Evolutionary conservation across 345 rosid species (phyloP).

Genomic region (Brassica cretica): DNA sequence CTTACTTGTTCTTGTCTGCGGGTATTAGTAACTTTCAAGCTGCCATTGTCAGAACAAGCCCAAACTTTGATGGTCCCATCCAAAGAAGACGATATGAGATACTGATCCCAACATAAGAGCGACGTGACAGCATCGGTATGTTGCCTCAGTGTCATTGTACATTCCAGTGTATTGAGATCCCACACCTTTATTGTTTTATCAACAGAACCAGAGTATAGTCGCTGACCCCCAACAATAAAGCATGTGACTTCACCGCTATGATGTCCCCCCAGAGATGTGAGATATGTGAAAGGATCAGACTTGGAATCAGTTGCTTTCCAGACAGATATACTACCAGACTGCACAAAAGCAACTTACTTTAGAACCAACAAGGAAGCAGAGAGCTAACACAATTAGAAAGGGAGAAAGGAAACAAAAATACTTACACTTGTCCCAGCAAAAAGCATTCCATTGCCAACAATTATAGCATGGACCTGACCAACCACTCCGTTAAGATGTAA

Average conservation of each 20-base stretch:
- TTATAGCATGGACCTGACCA: slow-evolving; percentile 56
- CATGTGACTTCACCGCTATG: slow-evolving; percentile 39
- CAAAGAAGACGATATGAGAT: slow-evolving; percentile 55
- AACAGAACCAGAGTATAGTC: slow-evolving; percentile 51
- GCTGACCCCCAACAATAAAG: slow-evolving; percentile 39
- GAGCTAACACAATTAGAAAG: not conserved
- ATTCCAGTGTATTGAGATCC: slow-evolving; percentile 50
- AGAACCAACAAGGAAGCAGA: not conserved
- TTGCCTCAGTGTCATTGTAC: slow-evolving; percentile 43
- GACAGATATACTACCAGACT: slow-evolving; percentile 53
- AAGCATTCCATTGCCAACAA: slow-evolving; percentile 43
- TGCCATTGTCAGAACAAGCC: slow-evolving; percentile 37
- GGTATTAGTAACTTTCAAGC: slow-evolving; percentile 35
- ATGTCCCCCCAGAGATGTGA: slow-evolving; percentile 45
- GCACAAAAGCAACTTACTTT: not conserved
- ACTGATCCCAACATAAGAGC: slow-evolving; percentile 59
- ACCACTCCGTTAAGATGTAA: slow-evolving; percentile 42
- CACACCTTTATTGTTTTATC: slow-evolving; percentile 62
- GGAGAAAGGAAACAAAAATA: not conserved
- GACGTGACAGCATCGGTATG: slow-evolving; percentile 57
- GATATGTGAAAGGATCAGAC: slow-evolving; percentile 43
- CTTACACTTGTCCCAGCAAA: slow-evolving; percentile 66
- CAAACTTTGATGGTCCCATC: slow-evolving; percentile 59
- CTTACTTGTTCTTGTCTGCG: slow-evolving; percentile 42
- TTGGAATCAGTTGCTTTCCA: slow-evolving; percentile 48